Conservation (phyloP, 305 asterid species). For the Fraxinus dipetala region DNA sequence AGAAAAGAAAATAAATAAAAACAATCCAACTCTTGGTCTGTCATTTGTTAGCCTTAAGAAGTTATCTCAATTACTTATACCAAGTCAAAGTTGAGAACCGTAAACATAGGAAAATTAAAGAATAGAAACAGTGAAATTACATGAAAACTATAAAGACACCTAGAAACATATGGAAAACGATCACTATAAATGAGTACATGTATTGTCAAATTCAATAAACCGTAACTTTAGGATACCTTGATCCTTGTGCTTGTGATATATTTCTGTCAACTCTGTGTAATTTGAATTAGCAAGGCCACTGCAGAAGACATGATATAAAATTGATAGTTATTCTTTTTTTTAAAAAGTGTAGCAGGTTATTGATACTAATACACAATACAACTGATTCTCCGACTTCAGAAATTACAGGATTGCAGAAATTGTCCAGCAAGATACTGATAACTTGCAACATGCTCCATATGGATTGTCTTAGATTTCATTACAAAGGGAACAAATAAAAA, state of each 20-base stretch:
- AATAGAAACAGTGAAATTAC: not conserved
- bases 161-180: not conserved
- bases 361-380: not conserved
- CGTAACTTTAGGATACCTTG: constrained; percentile 45
- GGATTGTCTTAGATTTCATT: not conserved
- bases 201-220: not conserved
- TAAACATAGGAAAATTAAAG: not conserved
- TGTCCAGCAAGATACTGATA: not conserved
- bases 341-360: not conserved
- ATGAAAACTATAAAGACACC: not conserved
- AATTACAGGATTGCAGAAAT: not conserved
- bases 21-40: not conserved
- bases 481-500: not conserved
- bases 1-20: not conserved
- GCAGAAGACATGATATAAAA: constrained; percentile 33
- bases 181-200: not conserved
- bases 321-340: not conserved
- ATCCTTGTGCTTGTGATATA: constrained; percentile 72
- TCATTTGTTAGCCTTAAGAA: not conserved
- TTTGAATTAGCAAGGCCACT: constrained; percentile 87
- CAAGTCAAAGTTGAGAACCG: not conserved
- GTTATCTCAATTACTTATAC: not conserved
- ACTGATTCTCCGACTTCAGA: not conserved
- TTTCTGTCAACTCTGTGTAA: constrained; percentile 62
- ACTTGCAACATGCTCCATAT: not conserved